Percentiles rank a stretch among this genome's conserved stretches.
Evolutionary conservation across 2,329 filamentous ascomycete species (phyloP).

Genomic region (Zymoseptoria brevis): DNA sequence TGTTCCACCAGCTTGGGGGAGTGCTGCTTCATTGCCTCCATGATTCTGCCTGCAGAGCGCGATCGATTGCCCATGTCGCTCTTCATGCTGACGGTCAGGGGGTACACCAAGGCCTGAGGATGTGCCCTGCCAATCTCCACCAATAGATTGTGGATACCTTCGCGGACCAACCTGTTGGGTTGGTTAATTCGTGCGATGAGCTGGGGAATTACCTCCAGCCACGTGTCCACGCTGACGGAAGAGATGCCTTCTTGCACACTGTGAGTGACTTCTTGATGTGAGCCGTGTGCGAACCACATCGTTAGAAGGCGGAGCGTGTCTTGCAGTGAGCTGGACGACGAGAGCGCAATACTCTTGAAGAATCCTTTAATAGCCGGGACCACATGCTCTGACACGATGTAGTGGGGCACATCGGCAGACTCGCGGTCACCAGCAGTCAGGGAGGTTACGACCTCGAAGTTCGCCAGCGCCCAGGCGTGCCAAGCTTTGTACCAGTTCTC

Average conservation of each 20-base stretch:
- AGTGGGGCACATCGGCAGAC: conserved; percentile 51
- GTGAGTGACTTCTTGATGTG: conserved; percentile 75
- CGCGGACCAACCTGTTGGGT: conserved; percentile 78
- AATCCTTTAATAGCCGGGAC: conserved; percentile 93
- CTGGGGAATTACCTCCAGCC: conserved; percentile 97
- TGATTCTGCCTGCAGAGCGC: conserved; percentile 81
- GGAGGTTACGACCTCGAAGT: conserved; percentile 94
- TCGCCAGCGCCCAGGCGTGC: conserved; percentile 97
- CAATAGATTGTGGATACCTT: conserved; percentile 84
- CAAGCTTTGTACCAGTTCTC: conserved; percentile 97
- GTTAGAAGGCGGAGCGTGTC: conserved; percentile 89
- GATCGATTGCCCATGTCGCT: conserved; percentile 79
- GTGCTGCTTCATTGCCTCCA: conserved; percentile 97
- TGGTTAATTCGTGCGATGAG: conserved; percentile 97
- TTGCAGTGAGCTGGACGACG: conserved; percentile 84
- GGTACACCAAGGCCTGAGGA: conserved; percentile 93
- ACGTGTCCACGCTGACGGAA: conserved; percentile 91
- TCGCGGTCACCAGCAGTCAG: conserved; percentile 60
- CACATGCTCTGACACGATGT: conserved; percentile 74
- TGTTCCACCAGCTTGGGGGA: conserved; percentile 89
- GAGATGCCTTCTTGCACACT: conserved; percentile 86
- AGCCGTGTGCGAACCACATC: conserved; percentile 92
- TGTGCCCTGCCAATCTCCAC: conserved; percentile 89
- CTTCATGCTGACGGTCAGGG: conserved; percentile 96
- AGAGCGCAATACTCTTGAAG: conserved; percentile 93